These are phyloP conservation scores for Cryptosporidium bovis DNA, from an alignment of 169 alveolate genomes.

Conservation along the genomic window DNA sequence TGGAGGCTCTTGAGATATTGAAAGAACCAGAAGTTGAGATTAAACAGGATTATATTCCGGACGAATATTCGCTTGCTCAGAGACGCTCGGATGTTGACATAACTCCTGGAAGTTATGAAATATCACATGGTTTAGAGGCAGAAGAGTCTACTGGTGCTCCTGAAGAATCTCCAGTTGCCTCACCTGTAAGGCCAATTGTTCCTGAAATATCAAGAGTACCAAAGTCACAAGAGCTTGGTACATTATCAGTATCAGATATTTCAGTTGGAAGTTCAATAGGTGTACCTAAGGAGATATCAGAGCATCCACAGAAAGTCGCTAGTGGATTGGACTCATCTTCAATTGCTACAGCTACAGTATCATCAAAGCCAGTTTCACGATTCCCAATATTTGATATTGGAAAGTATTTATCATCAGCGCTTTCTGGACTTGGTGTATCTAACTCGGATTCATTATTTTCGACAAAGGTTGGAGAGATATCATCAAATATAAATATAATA, in stretches of 20 bases:
- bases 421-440: conserved; percentile 1
- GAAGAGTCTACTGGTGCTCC: conserved; percentile 75
- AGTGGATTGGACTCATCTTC: too few relatives aligned
- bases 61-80: conserved; percentile 38
- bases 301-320: background rate
- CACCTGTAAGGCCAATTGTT: conserved; percentile 4
- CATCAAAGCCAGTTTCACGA: background rate
- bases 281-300: background rate
- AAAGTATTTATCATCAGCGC: conserved; percentile 13
- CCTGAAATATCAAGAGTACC: background rate
- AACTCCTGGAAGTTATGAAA: conserved; percentile 38
- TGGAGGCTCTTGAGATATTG: conserved; percentile 37
- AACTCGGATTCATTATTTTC: background rate
- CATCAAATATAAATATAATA: conserved; percentile 18
- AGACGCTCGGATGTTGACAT: conserved; percentile 48
- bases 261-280: background rate
- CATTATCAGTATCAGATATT: conserved; percentile 11
- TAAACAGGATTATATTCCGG: conserved; percentile 43
- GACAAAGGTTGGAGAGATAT: background rate
- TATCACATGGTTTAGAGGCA: conserved; percentile 50
- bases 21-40: conserved; percentile 48
- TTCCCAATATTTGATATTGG: conserved; percentile 1
- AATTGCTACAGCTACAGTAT: background rate
- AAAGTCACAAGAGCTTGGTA: conserved; percentile 3
- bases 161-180: conserved; percentile 12